Conservation (phyloP, 2,329 filamentous ascomycete species). For the Fusarium luffae region DNA sequence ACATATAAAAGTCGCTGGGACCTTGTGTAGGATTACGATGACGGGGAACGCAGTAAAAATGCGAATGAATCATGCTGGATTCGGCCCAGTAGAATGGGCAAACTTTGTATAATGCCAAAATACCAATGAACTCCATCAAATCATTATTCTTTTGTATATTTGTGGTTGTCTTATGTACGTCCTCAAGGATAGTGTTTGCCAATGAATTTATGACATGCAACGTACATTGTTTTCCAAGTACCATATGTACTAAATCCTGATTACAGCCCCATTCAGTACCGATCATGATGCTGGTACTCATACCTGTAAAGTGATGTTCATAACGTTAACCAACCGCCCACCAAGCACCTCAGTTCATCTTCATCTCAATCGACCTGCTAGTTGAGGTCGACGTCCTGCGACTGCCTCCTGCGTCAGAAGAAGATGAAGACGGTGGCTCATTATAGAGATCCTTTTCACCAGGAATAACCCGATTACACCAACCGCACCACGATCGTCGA, state of each 20-base stretch:
- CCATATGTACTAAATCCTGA: not conserved
- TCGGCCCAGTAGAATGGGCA: slow-evolving; percentile 17
- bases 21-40: slow-evolving; percentile 43
- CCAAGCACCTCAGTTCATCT: slow-evolving; percentile 8
- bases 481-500: slow-evolving; percentile 88
- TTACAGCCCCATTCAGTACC: not conserved
- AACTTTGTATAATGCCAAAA: slow-evolving; percentile 44
- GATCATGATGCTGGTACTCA: not conserved
- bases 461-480: slow-evolving; percentile 84
- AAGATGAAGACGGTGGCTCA: slow-evolving; percentile 41
- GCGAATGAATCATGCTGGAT: slow-evolving; percentile 24
- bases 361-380: slow-evolving; percentile 28
- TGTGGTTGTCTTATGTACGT: not conserved
- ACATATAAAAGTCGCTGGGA: slow-evolving; percentile 31
- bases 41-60: slow-evolving; percentile 27
- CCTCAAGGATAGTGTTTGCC: not conserved
- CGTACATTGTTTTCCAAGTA: not conserved
- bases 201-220: not conserved
- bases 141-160: slow-evolving; percentile 33
- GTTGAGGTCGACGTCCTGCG: slow-evolving; percentile 43
- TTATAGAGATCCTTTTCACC: slow-evolving; percentile 58
- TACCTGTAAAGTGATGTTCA: not conserved
- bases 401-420: slow-evolving; percentile 39
- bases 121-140: slow-evolving; percentile 38
- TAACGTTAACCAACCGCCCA: not conserved